phyloP scores from a whole-genome alignment of 441 rosid genomes.

The Raphanus hybrid region DNA sequence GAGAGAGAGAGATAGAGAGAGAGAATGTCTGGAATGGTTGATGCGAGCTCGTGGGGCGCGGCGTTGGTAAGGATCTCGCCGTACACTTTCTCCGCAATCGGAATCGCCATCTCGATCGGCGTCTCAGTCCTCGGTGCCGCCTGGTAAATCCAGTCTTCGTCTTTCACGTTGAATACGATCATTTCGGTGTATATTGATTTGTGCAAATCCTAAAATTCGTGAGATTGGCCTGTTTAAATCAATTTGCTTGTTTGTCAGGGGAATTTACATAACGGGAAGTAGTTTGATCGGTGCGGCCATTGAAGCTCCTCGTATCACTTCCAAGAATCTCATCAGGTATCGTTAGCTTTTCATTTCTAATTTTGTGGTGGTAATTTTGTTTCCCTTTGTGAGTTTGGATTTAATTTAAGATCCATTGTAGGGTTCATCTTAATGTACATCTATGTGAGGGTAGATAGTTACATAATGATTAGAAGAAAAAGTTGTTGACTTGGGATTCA shows the following conservation, averaged over 20 bases:
- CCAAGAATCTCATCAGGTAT: constrained; percentile 96
- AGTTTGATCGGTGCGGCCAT: constrained; percentile 98
- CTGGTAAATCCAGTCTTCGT: constrained; percentile 57
- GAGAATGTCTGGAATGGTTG: constrained; percentile 47
- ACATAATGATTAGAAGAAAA: background rate
- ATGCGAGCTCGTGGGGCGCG: constrained; percentile 78
- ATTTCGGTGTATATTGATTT: background rate
- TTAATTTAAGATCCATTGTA: background rate
- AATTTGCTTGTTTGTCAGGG: constrained; percentile 52
- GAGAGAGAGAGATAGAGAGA: constrained; percentile 10
- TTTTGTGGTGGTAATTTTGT: background rate
- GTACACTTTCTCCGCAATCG: constrained; percentile 90
- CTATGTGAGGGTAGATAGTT: background rate
- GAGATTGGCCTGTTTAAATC: background rate
- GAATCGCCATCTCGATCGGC: constrained; percentile 94
- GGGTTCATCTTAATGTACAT: too few relatives aligned
- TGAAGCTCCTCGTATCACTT: constrained; percentile 98
- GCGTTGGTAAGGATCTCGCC: constrained; percentile 89
- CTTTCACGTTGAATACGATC: constrained; percentile 21
- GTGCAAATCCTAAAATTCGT: background rate
- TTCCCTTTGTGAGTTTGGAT: background rate
- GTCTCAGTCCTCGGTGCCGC: constrained; percentile 99
- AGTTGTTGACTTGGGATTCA: background rate
- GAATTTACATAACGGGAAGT: constrained; percentile 94
- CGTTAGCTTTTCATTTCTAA: background rate